Conservation (phyloP, 495 filamentous ascomycete species). For the Penicillium pulvis region DNA sequence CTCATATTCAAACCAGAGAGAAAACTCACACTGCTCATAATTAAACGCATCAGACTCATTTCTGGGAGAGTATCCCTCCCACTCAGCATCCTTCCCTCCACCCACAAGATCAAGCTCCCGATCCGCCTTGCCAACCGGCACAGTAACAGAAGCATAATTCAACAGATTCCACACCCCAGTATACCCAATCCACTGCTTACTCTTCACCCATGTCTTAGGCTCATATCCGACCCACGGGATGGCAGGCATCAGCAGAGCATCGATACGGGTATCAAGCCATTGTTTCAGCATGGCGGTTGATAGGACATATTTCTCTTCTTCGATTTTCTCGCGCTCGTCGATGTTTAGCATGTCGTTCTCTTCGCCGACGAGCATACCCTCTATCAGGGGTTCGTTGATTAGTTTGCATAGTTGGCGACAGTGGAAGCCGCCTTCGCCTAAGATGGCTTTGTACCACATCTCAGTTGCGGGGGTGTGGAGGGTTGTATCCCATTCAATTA, state of each 20-base stretch:
- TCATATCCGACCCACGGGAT: slow-evolving; percentile 52
- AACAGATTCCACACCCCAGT: slow-evolving; percentile 68
- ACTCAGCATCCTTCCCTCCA: slow-evolving; percentile 16
- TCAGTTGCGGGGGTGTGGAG: slow-evolving; percentile 27
- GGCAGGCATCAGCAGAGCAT: slow-evolving; percentile 64
- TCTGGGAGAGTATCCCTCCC: slow-evolving; percentile 29
- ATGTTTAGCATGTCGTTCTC: slow-evolving; percentile 25
- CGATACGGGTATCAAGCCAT: slow-evolving; percentile 59
- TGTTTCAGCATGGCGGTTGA: slow-evolving; percentile 35
- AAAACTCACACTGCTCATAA: slow-evolving; percentile 37
- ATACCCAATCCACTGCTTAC: slow-evolving; percentile 60
- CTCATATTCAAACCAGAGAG: neutral
- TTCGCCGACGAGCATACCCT: slow-evolving; percentile 40
- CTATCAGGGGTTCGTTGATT: slow-evolving; percentile 59
- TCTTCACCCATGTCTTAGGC: slow-evolving; percentile 49
- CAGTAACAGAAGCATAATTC: slow-evolving; percentile 60
- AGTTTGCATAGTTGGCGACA: slow-evolving; percentile 48
- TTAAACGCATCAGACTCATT: slow-evolving; percentile 46
- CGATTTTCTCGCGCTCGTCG: slow-evolving; percentile 31
- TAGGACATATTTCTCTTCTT: slow-evolving; percentile 30
- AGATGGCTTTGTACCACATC: slow-evolving; percentile 51
- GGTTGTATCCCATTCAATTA: slow-evolving; percentile 43
- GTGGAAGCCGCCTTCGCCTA: slow-evolving; percentile 59
- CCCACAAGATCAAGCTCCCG: slow-evolving; percentile 24
- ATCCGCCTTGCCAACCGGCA: slow-evolving; percentile 54